phyloP scores from a whole-genome alignment of 441 rosid genomes.

The Corymbia citriodora region DNA sequence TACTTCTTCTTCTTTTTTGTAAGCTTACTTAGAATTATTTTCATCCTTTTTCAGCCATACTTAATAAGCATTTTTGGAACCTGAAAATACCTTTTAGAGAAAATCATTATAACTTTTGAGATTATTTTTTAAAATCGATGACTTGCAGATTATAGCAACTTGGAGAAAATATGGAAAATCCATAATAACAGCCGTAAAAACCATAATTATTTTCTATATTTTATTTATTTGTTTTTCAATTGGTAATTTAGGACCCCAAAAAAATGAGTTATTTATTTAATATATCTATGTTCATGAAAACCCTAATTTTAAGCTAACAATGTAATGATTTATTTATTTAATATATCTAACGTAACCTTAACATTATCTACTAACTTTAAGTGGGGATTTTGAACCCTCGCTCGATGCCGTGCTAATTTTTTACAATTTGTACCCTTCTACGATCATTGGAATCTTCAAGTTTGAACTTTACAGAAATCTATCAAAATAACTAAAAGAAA shows the following conservation, averaged over 20 bases:
- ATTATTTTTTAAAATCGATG: neutral
- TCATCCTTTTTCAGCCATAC: rapidly evolving
- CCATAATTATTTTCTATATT: no score
- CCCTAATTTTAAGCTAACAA: neutral
- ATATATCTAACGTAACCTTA: neutral
- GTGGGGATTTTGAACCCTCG: rapidly evolving
- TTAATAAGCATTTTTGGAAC: neutral
- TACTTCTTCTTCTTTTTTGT: no score
- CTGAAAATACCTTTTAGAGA: neutral
- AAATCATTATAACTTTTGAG: neutral
- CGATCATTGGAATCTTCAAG: rapidly evolving
- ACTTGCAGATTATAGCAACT: neutral
- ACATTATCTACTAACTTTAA: neutral
- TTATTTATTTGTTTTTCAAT: rapidly evolving
- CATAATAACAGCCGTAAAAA: no score
- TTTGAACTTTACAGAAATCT: neutral
- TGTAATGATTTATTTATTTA: neutral
- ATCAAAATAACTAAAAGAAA: neutral
- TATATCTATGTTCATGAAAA: neutral
- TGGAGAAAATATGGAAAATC: neutral
- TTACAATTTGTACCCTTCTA: rapidly evolving
- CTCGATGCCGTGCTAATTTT: neutral
- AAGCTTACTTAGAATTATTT: no score
- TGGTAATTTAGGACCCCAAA: neutral
- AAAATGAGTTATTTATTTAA: no score